Conservation (phyloP, 2,329 filamentous ascomycete genomes). For the Septoria linicola region DNA sequence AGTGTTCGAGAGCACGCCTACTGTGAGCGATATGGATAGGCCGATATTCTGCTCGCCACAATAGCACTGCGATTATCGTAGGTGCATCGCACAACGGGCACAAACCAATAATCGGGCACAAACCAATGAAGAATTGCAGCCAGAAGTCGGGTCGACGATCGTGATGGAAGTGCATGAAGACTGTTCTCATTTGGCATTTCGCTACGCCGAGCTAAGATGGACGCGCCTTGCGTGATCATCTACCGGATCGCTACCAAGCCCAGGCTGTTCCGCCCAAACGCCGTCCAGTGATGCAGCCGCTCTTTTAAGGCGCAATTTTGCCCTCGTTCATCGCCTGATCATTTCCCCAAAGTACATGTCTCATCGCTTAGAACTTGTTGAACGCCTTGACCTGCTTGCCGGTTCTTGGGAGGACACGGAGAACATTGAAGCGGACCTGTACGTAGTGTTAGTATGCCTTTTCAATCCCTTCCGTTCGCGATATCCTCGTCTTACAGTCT, state of each 20-base stretch:
- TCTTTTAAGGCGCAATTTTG: constrained; percentile 16
- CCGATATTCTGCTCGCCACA: no score
- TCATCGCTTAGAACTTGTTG: constrained; percentile 80
- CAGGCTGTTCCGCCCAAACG: constrained; percentile 27
- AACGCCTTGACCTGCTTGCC: constrained; percentile 98
- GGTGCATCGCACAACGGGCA: no score
- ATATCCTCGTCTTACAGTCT: constrained; percentile 75
- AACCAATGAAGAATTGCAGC: background rate
- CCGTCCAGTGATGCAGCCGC: constrained; percentile 28
- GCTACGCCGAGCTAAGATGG: constrained; percentile 29
- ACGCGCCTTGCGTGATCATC: constrained; percentile 12
- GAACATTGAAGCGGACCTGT: constrained; percentile 98
- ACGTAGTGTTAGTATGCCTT: constrained; percentile 25
- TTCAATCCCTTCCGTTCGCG: constrained; percentile 4
- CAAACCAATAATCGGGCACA: no score
- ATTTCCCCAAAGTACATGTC: constrained; percentile 24
- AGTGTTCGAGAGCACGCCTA: no score
- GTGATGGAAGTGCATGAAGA: constrained; percentile 26
- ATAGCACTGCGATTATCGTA: no score
- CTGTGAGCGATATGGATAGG: no score
- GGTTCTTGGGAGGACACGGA: constrained; percentile 95
- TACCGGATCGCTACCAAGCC: constrained; percentile 16
- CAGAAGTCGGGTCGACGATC: background rate
- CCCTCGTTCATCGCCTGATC: constrained; percentile 16
- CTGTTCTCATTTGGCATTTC: constrained; percentile 28